Evolutionary conservation across 1,139 yeast species (phyloP).

Genomic region (Kluyveromyces sp.): DNA sequence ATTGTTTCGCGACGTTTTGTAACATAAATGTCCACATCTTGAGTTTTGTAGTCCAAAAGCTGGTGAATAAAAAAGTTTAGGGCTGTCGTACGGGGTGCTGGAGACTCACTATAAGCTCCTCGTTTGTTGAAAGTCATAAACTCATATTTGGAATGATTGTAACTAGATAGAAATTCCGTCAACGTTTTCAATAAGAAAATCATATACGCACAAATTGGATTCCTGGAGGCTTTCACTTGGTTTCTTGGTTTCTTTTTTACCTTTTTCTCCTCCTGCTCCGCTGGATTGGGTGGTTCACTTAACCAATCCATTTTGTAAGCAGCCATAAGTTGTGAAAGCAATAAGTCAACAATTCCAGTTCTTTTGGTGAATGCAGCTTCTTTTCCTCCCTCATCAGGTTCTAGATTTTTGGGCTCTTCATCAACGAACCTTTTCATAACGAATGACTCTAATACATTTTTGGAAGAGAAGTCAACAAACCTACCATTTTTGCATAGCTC

Average conservation of each 20-base stretch:
- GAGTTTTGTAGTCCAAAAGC: constrained; percentile 50
- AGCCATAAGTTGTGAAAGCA: constrained; percentile 58
- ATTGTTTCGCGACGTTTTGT: constrained; percentile 31
- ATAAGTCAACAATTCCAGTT: constrained; percentile 54
- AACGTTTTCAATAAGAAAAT: constrained; percentile 61
- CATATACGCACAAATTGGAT: constrained; percentile 52
- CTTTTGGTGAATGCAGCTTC: constrained; percentile 27
- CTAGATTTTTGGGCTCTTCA: constrained; percentile 35
- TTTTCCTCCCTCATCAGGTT: constrained; percentile 21
- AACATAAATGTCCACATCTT: constrained; percentile 30
- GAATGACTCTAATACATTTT: constrained; percentile 23
- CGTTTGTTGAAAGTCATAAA: constrained; percentile 71
- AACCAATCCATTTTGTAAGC: constrained; percentile 47
- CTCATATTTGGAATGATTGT: constrained; percentile 74
- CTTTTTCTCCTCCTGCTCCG: constrained; percentile 20
- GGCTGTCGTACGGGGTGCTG: constrained; percentile 67
- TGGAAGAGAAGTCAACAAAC: constrained; percentile 42
- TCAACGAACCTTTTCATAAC: constrained; percentile 22
- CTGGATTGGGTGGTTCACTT: constrained; percentile 28
- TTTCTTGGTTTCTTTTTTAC: constrained; percentile 28
- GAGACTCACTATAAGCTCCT: constrained; percentile 32
- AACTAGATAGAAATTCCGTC: constrained; percentile 69
- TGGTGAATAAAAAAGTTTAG: constrained; percentile 72
- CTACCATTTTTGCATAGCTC: constrained; percentile 43
- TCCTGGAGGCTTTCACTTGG: constrained; percentile 33